These are phyloP conservation scores for Pulicaria dysenterica DNA, from an alignment of 129 eudicot species.

Conservation along the genomic window DNA sequence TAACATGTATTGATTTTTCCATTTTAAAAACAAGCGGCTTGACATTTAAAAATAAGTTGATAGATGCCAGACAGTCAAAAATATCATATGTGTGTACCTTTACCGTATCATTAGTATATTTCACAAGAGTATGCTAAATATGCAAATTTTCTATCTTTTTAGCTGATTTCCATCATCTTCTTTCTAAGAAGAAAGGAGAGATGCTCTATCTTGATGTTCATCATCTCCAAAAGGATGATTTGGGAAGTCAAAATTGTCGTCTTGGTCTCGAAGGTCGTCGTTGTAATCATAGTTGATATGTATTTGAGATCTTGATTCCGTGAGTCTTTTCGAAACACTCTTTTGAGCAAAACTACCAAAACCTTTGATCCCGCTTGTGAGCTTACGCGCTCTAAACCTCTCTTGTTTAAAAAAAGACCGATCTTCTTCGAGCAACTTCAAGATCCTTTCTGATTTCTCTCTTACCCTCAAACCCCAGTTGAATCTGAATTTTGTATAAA, in stretches of 20 bases:
- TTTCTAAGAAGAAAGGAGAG: constrained; percentile 44
- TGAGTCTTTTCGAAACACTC: constrained; percentile 20
- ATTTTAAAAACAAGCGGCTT: too few relatives aligned
- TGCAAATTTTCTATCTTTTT: constrained; percentile 4
- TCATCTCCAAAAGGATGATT: constrained; percentile 50
- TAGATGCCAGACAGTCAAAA: background rate
- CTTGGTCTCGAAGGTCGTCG: constrained; percentile 11
- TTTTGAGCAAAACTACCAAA: constrained; percentile 57
- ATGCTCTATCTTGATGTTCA: constrained; percentile 38
- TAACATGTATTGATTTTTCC: too few relatives aligned
- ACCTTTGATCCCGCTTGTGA: constrained; percentile 59
- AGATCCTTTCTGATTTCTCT: constrained; percentile 51
- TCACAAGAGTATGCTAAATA: constrained; percentile 21
- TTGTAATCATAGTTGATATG: constrained; percentile 30
- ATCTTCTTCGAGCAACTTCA: constrained; percentile 53
- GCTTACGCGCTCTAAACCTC: constrained; percentile 53
- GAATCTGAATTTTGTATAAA: constrained; percentile 42
- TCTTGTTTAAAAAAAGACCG: constrained; percentile 52
- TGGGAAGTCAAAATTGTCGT: background rate
- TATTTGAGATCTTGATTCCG: constrained; percentile 25
- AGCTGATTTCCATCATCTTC: background rate
- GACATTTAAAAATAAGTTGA: background rate
- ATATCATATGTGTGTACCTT: background rate
- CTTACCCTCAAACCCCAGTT: constrained; percentile 62
- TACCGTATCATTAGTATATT: constrained; percentile 15